phyloP scores from a whole-genome alignment of 306 rosid species.

The Neltuma alba region DNA sequence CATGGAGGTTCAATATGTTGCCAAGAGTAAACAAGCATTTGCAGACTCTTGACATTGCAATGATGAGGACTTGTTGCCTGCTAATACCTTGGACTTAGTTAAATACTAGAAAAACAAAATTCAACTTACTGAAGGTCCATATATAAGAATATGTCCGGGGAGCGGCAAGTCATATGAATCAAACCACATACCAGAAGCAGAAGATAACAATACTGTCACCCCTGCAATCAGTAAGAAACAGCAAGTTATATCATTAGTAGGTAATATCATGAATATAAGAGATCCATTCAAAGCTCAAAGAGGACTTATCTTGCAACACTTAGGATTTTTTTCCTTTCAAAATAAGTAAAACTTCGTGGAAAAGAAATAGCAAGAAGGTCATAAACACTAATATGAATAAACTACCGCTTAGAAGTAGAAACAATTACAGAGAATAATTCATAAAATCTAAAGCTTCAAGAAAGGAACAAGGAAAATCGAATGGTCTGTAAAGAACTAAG shows the following conservation, averaged over 20 bases:
- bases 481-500: not conserved
- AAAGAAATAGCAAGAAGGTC: not conserved
- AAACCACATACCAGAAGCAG: constrained; percentile 76
- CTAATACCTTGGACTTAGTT: constrained; percentile 16
- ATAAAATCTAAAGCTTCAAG: not conserved
- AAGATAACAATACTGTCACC: constrained; percentile 70
- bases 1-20: constrained; percentile 9
- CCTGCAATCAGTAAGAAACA: constrained; percentile 58
- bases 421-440: not conserved
- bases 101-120: constrained; percentile 19
- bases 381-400: not conserved
- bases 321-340: not conserved
- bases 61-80: constrained; percentile 17
- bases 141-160: constrained; percentile 85
- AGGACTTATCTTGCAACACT: constrained; percentile 28
- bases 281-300: not conserved
- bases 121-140: constrained; percentile 92
- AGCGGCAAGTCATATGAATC: constrained; percentile 72
- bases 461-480: not conserved
- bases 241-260: constrained; percentile 22
- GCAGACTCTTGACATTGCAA: constrained; percentile 6
- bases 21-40: constrained; percentile 12
- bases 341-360: not conserved
- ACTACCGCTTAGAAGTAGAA: not conserved
- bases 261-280: not conserved